Base-by-base conservation (phyloP, 805 yeast species). In the Yamadazyma laniorum region DNA sequence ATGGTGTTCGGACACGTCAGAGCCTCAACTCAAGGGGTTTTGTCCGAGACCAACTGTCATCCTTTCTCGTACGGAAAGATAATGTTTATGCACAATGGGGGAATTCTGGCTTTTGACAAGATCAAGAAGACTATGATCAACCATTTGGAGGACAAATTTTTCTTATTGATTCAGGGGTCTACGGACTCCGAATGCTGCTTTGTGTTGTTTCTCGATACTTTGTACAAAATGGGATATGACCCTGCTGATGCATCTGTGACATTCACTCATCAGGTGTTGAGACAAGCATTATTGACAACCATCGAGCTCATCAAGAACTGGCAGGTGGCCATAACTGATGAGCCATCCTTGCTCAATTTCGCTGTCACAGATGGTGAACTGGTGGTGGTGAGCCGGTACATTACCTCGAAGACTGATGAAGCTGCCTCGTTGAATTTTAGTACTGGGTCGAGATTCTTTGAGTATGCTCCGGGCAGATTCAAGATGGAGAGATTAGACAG, bases 11-110 rank as follows among this genome's bases (percentile, higher is more conserved):
- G 95, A 2, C 99, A 93, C 60, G 97, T 93, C 1, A 63, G 99
- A 44, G 98, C 99, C 0, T 85, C 95, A 0, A 93, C 99, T 0
- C 87, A 95, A 46, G 99, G 99, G 32, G 95, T 86, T 1, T 64
- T 93, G 18, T 76, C 95, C 8, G 99, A 93, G 57, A 91, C 97
- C 0, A 93, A 93, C 61, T 93, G 99, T 62, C 99, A 93, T 59
- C 99, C 99, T 0, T 93, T 93, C 62, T 80, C 85, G 3, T 89
- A 79, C 57, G 91, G 90, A 45, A 80, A 80, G 35, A 66, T 91
- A 33, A 85, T 91, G 84, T 93, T 93, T 58, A 93, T 93, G 99
- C 99, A 93, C 62, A 93, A 93, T 62, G 99, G 99, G 21, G 93
- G 87, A 0, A 78, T 93, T 17, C 72, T 90, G 8, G 78, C 79